Base-by-base conservation (phyloP, 192 early-diverging fungal species). In the Coemansia sp. region DNA sequence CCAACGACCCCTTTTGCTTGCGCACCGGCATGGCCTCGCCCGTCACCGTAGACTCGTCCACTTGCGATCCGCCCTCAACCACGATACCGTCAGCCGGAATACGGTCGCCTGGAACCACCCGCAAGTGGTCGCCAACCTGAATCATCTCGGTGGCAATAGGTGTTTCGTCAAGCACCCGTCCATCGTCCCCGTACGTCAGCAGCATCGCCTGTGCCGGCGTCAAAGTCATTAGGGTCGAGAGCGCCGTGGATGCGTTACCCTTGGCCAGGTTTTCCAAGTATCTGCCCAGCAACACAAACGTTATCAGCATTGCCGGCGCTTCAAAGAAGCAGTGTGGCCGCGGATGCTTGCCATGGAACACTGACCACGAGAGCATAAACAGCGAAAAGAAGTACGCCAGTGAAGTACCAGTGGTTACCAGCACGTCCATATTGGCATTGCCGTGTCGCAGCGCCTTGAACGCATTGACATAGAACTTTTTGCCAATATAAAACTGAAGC, bases 21-120 rank as follows among this genome's bases (percentile, higher is more conserved):
- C 14, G 42, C 36, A 97, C 89, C 4, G 90, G 83, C 28, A 88
- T 67, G 6, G 85, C 87, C 72, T 99, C 96, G 54, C 96, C 96
- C 0, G 96, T 97, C 0, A 99, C 87, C 55, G 94, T 88, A n/a
- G 92, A 90, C 76, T 99, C 96, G 78, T 99, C 94, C 9, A 96
- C 85, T 28, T 82, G 80, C 31, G 90, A 90, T 5, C 53, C 28
- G 14, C 96, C 96, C 18, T 61, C 73, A 12, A 86, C 69, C 10
- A 99, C 80, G 0, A 76, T 58, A 12, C 94, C 96, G 64, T 99
- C 96, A 0, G 90, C 85, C 6, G 96, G 93, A 39, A 99, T 81
- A 36, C 93, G 88, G 66, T 97, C 94, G 26, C 93, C 93, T 1
- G 96, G 96, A 14, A 96, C 72, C 40, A 97, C 81, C 59, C 90